Base-by-base conservation (phyloP, 768 basidiomycete genomes). In the Boletus speciosus region DNA sequence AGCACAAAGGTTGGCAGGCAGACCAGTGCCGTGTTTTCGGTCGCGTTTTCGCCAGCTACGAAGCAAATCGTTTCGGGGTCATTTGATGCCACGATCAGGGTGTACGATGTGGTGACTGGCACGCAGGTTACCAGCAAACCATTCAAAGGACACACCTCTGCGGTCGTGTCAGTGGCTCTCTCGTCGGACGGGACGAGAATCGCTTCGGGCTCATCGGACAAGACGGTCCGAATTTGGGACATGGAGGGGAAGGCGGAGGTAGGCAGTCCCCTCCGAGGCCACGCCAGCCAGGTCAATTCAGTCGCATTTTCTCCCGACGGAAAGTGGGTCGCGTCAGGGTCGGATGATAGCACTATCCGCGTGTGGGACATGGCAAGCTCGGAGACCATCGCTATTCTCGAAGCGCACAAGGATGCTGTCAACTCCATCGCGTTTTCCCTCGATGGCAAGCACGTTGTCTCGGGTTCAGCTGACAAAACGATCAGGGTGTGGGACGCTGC, bases 151-250 rank as follows among this genome's bases (percentile, higher is more conserved):
- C 54, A 34, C 15, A 44, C 35, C 36, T 52, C 51, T 15, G 29
- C 29, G 1, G 15, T 37, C 8, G 19, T 37, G 5, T 48, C 46
- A 10, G 19, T 59, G 9, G 43, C 58, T 34, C 11, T 52, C n/a
- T 47, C 57, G 6, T 34, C 36, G n/a, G 50, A 59, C 16, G 36
- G 46, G 34, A 54, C 25, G 35, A 44, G 31, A 10, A 11, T 38
- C 4, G 44, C 50, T 9, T 42, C 40, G n/a, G 21, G 34, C 11
- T 41, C 40, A 19, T 51, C 37, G 5, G 46, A 56, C 34, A 43
- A 36, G 29, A 54, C 45, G 11, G 32, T 54, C 40, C 46, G 41
- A 11, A 43, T 54, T 9, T 49, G 46, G 51, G 45, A 41, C 14
- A 56, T 41, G 10, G 51, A 27, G 45, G 11, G 32, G 7, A 34